Evolutionary conservation across 177 flowering plant genomes (phyloP).

Genomic region (Vitis hybrid): DNA sequence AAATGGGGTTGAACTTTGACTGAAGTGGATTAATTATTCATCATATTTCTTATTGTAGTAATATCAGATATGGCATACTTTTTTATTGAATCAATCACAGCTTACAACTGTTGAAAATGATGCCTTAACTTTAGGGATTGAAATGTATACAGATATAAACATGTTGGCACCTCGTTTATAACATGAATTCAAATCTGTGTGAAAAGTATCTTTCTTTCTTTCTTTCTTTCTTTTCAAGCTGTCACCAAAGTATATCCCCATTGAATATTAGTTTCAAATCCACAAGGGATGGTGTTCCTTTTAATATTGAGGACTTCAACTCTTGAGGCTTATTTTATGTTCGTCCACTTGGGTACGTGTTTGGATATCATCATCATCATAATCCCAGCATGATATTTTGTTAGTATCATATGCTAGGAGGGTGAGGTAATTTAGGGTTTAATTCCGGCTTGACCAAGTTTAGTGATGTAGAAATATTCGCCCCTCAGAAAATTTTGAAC

Average conservation of each 20-base stretch:
- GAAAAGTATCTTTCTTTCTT: neutral
- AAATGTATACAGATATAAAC: neutral
- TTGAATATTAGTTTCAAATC: no score
- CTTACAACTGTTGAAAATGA: constrained; percentile 10
- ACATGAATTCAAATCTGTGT: neutral
- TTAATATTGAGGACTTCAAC: no score
- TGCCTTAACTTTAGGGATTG: neutral
- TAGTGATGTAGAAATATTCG: no score
- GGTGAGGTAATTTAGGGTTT: no score
- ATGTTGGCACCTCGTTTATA: neutral
- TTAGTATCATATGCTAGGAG: no score
- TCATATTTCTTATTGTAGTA: neutral
- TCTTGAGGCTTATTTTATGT: no score
- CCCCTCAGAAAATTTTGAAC: no score
- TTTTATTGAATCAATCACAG: neutral
- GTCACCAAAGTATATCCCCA: neutral
- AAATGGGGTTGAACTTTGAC: constrained; percentile 16
- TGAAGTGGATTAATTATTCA: neutral
- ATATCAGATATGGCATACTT: neutral
- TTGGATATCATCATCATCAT: no score
- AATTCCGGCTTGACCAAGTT: no score
- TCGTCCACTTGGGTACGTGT: no score
- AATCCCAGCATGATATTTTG: no score
- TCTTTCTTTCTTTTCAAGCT: neutral
- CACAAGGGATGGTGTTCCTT: no score